Conservation (phyloP, 164 flowering plant genomes). For the Macadamia integrifolia region DNA sequence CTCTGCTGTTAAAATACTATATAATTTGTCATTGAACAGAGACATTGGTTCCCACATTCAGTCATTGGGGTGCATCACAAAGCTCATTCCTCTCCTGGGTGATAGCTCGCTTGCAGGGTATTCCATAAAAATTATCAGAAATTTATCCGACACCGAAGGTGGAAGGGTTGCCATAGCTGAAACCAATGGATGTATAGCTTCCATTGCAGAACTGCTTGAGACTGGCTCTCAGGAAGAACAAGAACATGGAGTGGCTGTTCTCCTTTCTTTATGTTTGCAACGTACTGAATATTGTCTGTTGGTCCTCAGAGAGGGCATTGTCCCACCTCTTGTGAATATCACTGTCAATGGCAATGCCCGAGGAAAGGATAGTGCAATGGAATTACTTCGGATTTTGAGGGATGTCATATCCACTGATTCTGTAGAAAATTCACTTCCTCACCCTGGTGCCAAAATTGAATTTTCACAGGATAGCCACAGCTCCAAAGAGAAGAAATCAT, state of each 20-base stretch:
- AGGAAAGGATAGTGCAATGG: conserved; percentile 49
- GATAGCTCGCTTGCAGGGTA: conserved; percentile 36
- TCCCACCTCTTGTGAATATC: conserved; percentile 46
- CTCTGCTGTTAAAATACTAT: conserved; percentile 45
- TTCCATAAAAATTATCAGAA: conserved; percentile 40
- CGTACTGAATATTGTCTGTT: conserved; percentile 46
- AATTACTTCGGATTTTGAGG: conserved; percentile 53
- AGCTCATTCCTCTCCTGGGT: conserved; percentile 41
- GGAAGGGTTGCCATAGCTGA: conserved; percentile 45
- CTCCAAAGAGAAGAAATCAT: conserved; percentile 17
- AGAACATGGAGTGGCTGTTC: conserved; percentile 58
- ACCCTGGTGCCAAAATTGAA: conserved; percentile 11
- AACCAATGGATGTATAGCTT: conserved; percentile 58
- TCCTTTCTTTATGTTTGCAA: conserved; percentile 63
- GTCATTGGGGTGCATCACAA: conserved; percentile 38
- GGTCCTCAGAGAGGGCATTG: conserved; percentile 65
- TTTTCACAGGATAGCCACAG: conserved; percentile 8
- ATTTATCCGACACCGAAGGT: conserved; percentile 42
- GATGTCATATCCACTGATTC: conserved; percentile 21
- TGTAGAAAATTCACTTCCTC: conserved; percentile 18
- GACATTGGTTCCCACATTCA: conserved; percentile 31
- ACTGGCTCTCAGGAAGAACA: conserved; percentile 46
- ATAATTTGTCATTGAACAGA: conserved; percentile 36
- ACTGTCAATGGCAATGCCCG: conserved; percentile 53
- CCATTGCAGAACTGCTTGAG: conserved; percentile 58